Conservation (phyloP, 139 green algal species). For the Coelastrella sp. region DNA sequence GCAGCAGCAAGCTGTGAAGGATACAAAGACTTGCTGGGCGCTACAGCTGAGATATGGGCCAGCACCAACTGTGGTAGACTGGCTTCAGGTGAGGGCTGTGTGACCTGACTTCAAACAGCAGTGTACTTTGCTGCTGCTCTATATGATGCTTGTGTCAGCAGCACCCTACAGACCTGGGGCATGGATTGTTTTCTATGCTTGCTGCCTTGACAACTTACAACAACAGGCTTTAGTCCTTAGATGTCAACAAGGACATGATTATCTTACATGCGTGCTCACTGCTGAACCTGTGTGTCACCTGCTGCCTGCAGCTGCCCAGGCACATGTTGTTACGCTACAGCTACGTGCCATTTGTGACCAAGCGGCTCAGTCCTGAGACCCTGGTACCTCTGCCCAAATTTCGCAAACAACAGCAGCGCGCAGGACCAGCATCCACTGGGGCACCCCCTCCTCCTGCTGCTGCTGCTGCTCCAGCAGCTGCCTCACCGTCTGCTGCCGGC, state of each 20-base stretch:
- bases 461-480: conserved; percentile 7
- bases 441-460: no score
- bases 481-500: neutral
- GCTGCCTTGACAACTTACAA: no score
- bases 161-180: no score
- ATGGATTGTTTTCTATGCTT: no score
- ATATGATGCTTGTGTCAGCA: no score
- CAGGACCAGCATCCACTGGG: neutral
- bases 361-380: neutral
- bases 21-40: conserved; percentile 16
- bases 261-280: no score
- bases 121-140: no score
- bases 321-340: conserved; percentile 39
- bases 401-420: neutral
- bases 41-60: conserved; percentile 19
- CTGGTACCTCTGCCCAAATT: conserved; percentile 10
- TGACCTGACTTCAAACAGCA: no score
- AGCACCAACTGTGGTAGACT: neutral
- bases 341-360: conserved; percentile 38
- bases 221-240: neutral
- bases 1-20: conserved; percentile 24
- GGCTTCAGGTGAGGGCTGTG: conserved; percentile 27
- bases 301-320: conserved; percentile 8
- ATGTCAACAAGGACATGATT: no score
- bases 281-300: neutral